These are phyloP conservation scores for Sporothrix globosa DNA, from an alignment of 2,329 filamentous ascomycete genomes.

Conservation along the genomic window DNA sequence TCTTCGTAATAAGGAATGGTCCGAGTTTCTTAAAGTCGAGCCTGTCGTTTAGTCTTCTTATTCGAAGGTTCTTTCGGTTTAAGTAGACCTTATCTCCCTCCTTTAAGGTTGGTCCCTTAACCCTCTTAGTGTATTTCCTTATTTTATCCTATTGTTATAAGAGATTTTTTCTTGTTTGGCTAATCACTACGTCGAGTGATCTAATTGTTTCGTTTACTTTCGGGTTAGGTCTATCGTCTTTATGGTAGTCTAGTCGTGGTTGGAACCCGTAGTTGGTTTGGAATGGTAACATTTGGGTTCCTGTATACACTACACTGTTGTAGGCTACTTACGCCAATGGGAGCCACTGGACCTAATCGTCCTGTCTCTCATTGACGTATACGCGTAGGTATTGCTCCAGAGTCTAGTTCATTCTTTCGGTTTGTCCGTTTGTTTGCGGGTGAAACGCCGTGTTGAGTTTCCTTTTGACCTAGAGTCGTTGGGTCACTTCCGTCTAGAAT, in stretches of 20 bases:
- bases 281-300: neutral
- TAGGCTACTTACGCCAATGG: neutral
- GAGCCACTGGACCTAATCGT: neutral
- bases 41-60: neutral
- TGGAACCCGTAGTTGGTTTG: neutral
- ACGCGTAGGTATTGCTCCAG: neutral
- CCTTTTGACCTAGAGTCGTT: neutral
- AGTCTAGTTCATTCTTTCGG: neutral
- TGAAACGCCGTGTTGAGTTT: neutral
- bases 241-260: neutral
- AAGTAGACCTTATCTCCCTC: slow-evolving; percentile 8
- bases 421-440: neutral
- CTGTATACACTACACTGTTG: neutral
- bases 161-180: neutral
- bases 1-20: neutral
- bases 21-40: neutral
- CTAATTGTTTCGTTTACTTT: neutral
- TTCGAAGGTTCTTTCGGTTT: neutral
- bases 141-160: neutral
- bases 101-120: slow-evolving; percentile 12
- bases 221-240: neutral
- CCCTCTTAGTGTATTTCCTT: neutral
- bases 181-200: neutral
- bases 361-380: neutral
- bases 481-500: neutral